Evolutionary conservation across 169 alveolate genomes (phyloP), one percentile per base, ranked within the genome.

Genomic region (Eimeria praecox): DNA sequence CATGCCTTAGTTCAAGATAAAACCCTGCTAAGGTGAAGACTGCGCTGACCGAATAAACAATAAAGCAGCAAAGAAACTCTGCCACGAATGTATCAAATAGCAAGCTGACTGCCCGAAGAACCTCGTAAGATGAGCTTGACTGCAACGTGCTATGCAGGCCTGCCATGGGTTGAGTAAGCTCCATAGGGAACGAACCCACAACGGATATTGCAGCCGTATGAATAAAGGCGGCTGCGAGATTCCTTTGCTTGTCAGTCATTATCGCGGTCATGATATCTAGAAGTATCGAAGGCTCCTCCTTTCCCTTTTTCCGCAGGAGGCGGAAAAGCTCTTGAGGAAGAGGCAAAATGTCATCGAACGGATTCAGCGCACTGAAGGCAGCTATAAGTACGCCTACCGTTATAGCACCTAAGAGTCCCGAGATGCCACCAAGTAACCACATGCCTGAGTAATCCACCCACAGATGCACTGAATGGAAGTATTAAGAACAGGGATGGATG

Each of bases 321-420:
- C 44, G 94, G 64, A 64, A 64, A 14, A 87, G 20, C 82, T 87
- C 94, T 35, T 87, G 94, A 40, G 82, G 71, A 42, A 87, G 94
- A 35, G 94, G 94, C 94, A 38, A 33, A 24, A 64, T 75, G 66
- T 30, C 66, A n/a, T 49, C 62, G 71, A 87, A 87, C 38, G 94
- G 94, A 16, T 87, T 59, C n/a, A 87, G 44, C 35, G 66, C 44
- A n/a, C 83, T 87, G 62, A 87, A 62, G 33, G 35, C 30, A 30
- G 94, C 94, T 38, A 40, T 64, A 46, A 56, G 30, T 40, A 64
- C 12, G 24, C 94, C 94, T 22, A 87, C 94, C 18, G 94, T 62
- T 38, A 64, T 20, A 8, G 82, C 94, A 18, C 94, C 94, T 14
- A 87, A 46, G 94, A 87, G 49, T n/a, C 94, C 94, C 62, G 94